Base-by-base conservation (phyloP, 306 rosid genomes). In the Cucumis cinereus region DNA sequence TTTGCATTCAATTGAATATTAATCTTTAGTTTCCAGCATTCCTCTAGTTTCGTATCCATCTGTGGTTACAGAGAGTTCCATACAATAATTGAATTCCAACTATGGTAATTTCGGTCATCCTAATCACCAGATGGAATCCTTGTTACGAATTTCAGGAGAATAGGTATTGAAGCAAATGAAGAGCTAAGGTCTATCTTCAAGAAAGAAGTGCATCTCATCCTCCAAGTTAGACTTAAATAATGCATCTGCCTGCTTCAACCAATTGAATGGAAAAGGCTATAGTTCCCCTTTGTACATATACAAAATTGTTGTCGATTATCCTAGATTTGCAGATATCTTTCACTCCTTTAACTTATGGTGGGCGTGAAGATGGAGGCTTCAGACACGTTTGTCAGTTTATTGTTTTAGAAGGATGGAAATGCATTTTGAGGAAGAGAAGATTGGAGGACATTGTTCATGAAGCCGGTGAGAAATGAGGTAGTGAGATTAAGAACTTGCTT, bases 81-180 rank as follows among this genome's bases (percentile, higher is more conserved):
- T 6, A 24, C 64, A 26, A 60, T 4, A 13, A 59, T 59, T 59
- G 36, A 28, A 26, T 60, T 14, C 11, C 20, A 7, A 60, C 45
- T 45, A 33, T 7, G 69, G 14, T 33, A 62, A 33, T 61, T 61
- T 61, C 6, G 7, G 22, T 17, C 23, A 22, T 8, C 17, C 67
- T 24, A 61, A 61, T 61, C 17, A 5, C 36, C 10, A 15, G 8
- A 14, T 15, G 22, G 11, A 61, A 61, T 2, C 3, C 68, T n/a
- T 17, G 45, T 64, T 68, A n/a, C 6, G 13, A 68, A 68, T 43
- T 43, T 58, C 91, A 94, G 99, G 93, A 90, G 95, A 83, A 94
- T 94, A 56, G 99, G 99, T 79, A 83, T 88, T 41, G 99, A 92
- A 83, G 99, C 97, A 47, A 92, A 94, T 77, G 99, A 90, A 79